Conservation (phyloP, 2,329 filamentous ascomycete species). For the Paraphoma chrysanthemicola region DNA sequence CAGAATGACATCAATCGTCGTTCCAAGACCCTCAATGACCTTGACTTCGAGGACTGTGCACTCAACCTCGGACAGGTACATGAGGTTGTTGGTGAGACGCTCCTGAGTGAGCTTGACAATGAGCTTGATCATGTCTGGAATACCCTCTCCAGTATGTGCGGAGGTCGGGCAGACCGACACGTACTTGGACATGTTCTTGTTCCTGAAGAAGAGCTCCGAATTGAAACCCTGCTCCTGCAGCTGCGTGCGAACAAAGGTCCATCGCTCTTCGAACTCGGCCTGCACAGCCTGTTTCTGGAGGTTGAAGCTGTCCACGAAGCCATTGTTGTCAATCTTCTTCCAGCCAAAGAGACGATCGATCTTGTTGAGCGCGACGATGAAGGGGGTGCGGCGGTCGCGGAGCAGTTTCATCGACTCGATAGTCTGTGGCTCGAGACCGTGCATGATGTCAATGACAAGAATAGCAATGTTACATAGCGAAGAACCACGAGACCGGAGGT, state of each 20-base stretch:
- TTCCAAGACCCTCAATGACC: conserved; percentile 97
- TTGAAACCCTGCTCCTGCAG: conserved; percentile 98
- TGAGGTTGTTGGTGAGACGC: conserved; percentile 94
- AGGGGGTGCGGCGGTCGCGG: conserved; percentile 91
- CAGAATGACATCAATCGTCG: conserved; percentile 96
- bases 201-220: conserved; percentile 94
- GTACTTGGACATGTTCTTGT: conserved; percentile 93
- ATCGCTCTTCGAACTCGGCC: conserved; percentile 89
- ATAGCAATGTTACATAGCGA: conserved; percentile 99
- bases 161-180: conserved; percentile 98
- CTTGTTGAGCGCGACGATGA: conserved; percentile 99
- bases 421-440: conserved; percentile 96
- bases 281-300: conserved; percentile 93
- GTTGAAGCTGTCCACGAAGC: conserved; percentile 89
- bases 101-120: conserved; percentile 92
- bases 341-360: conserved; percentile 99
- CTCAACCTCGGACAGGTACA: conserved; percentile 98
- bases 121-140: conserved; percentile 98
- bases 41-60: conserved; percentile 98
- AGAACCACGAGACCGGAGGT: conserved; percentile 93
- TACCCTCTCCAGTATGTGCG: conserved; percentile 98
- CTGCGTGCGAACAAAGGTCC: conserved; percentile 89
- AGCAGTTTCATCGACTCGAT: conserved; percentile 96
- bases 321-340: conserved; percentile 99
- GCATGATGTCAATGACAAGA: conserved; percentile 99